A percentile compares a stretch with the other conserved stretches of the same genome.
These are phyloP conservation scores for Lichtheimia ornata DNA, from an alignment of 371 early-diverging fungal species.

Conservation along the genomic window DNA sequence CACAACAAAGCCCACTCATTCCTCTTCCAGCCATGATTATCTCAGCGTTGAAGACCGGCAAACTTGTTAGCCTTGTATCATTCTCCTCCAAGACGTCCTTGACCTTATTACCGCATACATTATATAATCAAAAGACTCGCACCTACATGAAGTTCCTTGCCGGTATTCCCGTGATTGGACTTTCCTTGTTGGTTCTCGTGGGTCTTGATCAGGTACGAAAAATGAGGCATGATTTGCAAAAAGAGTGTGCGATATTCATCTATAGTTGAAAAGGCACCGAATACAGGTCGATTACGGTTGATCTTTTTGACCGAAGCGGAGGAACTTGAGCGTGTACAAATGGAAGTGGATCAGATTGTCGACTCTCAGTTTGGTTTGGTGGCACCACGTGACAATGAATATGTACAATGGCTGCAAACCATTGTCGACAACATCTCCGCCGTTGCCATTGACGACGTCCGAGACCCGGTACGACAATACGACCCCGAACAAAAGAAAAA, in stretches of 20 bases:
- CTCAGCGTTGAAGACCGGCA: conserved; percentile 40
- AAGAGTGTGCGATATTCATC: not conserved
- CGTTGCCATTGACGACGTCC: conserved; percentile 44
- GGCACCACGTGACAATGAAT: conserved; percentile 33
- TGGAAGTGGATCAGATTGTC: conserved; percentile 32
- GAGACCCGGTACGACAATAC: conserved; percentile 40
- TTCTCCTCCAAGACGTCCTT: conserved; percentile 49
- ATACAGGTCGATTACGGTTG: conserved; percentile 58
- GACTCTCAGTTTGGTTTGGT: conserved; percentile 30
- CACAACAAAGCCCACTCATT: conserved; percentile 33
- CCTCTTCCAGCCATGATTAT: conserved; percentile 43
- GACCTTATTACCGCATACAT: conserved; percentile 52
- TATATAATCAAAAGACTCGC: conserved; percentile 24
- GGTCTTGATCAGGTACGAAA: conserved; percentile 43
- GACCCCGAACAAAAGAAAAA: not conserved
- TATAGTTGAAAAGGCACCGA: conserved; percentile 42
- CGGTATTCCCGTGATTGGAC: conserved; percentile 43
- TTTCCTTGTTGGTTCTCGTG: conserved; percentile 33
- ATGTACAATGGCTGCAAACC: conserved; percentile 39
- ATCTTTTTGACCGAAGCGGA: conserved; percentile 58
- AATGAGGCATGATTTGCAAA: not conserved
- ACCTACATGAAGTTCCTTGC: conserved; percentile 36
- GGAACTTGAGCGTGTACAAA: conserved; percentile 40
- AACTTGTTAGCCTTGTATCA: conserved; percentile 47
- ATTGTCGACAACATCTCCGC: conserved; percentile 41